Evolutionary conservation across 805 yeast species (phyloP).

Genomic region (Candida rishiriensis): DNA sequence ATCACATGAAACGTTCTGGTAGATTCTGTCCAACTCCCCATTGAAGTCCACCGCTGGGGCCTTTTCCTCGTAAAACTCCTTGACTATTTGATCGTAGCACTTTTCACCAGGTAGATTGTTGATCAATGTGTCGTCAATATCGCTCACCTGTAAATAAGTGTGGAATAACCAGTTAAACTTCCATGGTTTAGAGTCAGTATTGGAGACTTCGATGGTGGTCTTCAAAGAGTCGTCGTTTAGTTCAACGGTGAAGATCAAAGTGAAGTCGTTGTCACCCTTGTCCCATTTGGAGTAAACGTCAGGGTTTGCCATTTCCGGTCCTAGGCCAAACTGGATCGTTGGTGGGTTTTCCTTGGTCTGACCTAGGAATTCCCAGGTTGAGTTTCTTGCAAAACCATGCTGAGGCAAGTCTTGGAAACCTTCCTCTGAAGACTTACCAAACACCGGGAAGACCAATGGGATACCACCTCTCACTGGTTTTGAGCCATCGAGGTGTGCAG

Average conservation of each 20-base stretch:
- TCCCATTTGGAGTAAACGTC: slow-evolving; percentile 59
- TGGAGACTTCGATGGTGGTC: slow-evolving; percentile 72
- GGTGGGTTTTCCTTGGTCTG: slow-evolving; percentile 67
- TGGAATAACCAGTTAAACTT: slow-evolving; percentile 95
- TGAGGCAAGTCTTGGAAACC: slow-evolving; percentile 77
- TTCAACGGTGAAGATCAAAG: slow-evolving; percentile 65
- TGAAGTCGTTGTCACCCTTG: slow-evolving; percentile 58
- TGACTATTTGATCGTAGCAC: slow-evolving; percentile 73
- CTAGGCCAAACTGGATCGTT: slow-evolving; percentile 84
- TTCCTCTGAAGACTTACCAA: slow-evolving; percentile 63
- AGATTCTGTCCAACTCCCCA: slow-evolving; percentile 83
- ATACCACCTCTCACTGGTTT: slow-evolving; percentile 97
- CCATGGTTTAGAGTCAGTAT: slow-evolving; percentile 59
- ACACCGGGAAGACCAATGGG: slow-evolving; percentile 92
- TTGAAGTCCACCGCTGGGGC: slow-evolving; percentile 70
- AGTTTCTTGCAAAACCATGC: slow-evolving; percentile 93
- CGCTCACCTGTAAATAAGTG: slow-evolving; percentile 73
- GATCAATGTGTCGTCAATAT: slow-evolving; percentile 72
- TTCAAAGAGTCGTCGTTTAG: slow-evolving; percentile 54
- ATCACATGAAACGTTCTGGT: slow-evolving; percentile 51
- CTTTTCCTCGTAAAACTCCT: slow-evolving; percentile 58
- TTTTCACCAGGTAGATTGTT: slow-evolving; percentile 70
- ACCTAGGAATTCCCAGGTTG: slow-evolving; percentile 92
- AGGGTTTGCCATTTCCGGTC: slow-evolving; percentile 73
- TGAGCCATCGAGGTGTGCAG: slow-evolving; percentile 84